These are phyloP conservation scores for Ceratobasidium sp. DNA, from an alignment of 1,284 basidiomycete species.

Conservation along the genomic window DNA sequence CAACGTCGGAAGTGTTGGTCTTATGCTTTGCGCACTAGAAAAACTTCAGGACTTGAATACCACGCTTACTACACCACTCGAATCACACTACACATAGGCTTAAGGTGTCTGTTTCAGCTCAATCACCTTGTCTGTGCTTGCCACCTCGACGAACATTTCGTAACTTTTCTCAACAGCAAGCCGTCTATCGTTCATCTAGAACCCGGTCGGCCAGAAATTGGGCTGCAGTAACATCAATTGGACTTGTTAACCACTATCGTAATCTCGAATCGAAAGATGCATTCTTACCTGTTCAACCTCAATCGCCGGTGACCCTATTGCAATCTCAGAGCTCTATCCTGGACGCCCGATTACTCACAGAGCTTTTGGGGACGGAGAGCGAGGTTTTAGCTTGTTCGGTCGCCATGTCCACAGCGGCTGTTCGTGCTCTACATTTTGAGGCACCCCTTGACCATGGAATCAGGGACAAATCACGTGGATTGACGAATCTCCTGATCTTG, in stretches of 20 bases:
- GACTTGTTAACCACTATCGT: background rate
- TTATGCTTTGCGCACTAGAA: background rate
- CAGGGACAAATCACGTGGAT: too few relatives aligned
- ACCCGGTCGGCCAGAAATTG: background rate
- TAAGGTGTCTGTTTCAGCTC: conserved; percentile 15
- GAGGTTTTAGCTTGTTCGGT: background rate
- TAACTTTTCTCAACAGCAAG: conserved; percentile 6
- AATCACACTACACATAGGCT: background rate
- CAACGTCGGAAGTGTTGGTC: background rate
- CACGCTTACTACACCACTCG: conserved; percentile 8
- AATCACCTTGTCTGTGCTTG: conserved; percentile 1
- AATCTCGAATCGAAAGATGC: conserved; percentile 1
- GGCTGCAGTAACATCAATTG: background rate
- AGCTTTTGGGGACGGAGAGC: background rate
- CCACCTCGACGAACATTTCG: conserved; percentile 5
- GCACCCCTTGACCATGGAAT: too few relatives aligned
- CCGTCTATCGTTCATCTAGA: conserved; percentile 16
- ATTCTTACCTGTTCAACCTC: conserved; percentile 11
- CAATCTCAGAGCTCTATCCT: background rate
- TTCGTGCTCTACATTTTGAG: background rate
- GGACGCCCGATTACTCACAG: background rate
- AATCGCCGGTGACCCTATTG: background rate
- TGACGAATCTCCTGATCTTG: too few relatives aligned
- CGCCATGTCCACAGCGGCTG: background rate
- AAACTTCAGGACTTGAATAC: background rate